A percentile compares a stretch with the other conserved stretches of the same genome.
These are phyloP conservation scores for Monosporascus sp. DNA, from an alignment of 2,329 filamentous ascomycete genomes.

Conservation along the genomic window DNA sequence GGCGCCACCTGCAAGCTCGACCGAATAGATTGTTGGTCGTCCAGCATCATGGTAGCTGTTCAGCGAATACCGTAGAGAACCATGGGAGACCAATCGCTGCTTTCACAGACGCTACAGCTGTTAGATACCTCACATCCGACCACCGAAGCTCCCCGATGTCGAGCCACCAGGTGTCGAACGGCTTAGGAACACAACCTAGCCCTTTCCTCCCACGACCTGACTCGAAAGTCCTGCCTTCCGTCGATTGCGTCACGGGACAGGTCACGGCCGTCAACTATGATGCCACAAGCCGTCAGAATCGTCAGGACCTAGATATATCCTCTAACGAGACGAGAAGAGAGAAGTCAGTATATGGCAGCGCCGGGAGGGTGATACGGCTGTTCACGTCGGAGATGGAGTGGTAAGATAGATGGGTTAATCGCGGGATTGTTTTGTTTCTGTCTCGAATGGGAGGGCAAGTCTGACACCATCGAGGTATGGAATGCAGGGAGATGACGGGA, in stretches of 20 bases:
- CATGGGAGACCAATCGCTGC: slow-evolving; percentile 28
- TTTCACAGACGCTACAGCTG: slow-evolving; percentile 17
- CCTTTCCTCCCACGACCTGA: background rate
- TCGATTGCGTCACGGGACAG: background rate
- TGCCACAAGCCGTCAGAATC: background rate
- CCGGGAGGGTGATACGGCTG: too few relatives aligned
- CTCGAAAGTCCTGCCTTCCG: background rate
- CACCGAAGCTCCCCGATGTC: background rate
- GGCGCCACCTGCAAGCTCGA: slow-evolving; percentile 58
- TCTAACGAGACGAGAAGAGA: background rate
- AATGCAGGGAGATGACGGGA: background rate
- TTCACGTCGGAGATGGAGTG: too few relatives aligned
- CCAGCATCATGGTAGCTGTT: slow-evolving; percentile 42
- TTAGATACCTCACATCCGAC: background rate
- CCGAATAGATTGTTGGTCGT: slow-evolving; percentile 40
- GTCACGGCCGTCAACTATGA: background rate
- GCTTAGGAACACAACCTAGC: background rate
- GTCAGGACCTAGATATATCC: background rate
- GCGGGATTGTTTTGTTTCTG: background rate
- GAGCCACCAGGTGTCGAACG: background rate
- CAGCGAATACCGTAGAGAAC: slow-evolving; percentile 23
- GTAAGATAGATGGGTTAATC: too few relatives aligned
- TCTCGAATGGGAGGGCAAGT: background rate
- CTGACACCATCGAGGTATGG: background rate
- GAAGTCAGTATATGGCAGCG: background rate